Percentiles rank a stretch among this genome's conserved stretches.
Conservation (phyloP, 2,329 filamentous ascomycete genomes). For the Aspergillus persii region DNA sequence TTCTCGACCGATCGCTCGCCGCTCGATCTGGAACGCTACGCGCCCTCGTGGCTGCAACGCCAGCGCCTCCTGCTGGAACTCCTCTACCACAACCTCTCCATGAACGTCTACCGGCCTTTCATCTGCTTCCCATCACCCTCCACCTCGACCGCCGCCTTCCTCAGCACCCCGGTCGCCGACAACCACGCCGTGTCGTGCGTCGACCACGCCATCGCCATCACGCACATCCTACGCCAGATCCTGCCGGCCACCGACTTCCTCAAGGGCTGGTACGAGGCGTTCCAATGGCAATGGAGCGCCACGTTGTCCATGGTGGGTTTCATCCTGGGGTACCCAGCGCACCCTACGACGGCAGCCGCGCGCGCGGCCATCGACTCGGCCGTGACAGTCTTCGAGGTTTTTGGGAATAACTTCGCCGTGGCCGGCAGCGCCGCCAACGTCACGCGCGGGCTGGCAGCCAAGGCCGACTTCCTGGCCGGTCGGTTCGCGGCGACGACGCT, state of each 20-base stretch:
- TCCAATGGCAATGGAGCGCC: slow-evolving; percentile 30
- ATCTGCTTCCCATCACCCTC: slow-evolving; percentile 32
- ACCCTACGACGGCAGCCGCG: slow-evolving; percentile 9
- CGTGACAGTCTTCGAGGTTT: slow-evolving; percentile 36
- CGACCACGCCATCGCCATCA: slow-evolving; percentile 38
- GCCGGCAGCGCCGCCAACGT: slow-evolving; percentile 31
- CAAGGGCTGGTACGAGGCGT: slow-evolving; percentile 29
- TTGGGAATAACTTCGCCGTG: slow-evolving; percentile 40
- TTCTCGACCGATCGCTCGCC: slow-evolving; percentile 41
- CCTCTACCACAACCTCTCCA: slow-evolving; percentile 40
- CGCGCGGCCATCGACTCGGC: slow-evolving; percentile 35
- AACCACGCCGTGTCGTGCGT: slow-evolving; percentile 28
- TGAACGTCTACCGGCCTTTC: slow-evolving; percentile 42
- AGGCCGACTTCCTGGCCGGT: slow-evolving; percentile 10
- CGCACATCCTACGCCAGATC: slow-evolving; percentile 38
- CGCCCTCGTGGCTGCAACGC: slow-evolving; percentile 43
- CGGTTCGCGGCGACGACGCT: not conserved
- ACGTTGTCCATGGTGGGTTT: slow-evolving; percentile 37
- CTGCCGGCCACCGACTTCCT: slow-evolving; percentile 13
- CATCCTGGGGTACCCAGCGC: slow-evolving; percentile 30
- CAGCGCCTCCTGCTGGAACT: slow-evolving; percentile 45
- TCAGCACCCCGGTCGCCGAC: slow-evolving; percentile 22
- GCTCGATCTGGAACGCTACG: slow-evolving; percentile 36
- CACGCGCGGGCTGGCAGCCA: slow-evolving; percentile 12
- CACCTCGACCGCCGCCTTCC: no score